A percentile compares a stretch with the other conserved stretches of the same genome.
phyloP scores from a whole-genome alignment of 805 yeast genomes.

The Pichia pseudocactophila region DNA sequence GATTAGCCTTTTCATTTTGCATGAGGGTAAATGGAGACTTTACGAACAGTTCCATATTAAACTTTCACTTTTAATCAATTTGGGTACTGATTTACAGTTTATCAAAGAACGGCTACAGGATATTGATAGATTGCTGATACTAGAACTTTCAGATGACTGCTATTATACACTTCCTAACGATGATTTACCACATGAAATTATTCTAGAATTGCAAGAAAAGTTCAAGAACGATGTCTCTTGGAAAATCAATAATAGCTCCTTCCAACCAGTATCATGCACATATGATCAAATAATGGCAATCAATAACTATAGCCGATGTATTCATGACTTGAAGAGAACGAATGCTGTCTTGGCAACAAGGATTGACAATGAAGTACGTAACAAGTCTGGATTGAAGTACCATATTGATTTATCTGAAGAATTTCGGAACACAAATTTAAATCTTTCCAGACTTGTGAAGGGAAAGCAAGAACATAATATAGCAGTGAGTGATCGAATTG shows the following conservation, averaged over 20 bases:
- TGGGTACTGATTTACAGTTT: constrained; percentile 24
- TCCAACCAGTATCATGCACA: constrained; percentile 23
- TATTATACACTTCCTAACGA: constrained; percentile 20
- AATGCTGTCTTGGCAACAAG: constrained; percentile 11
- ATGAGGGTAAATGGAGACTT: constrained; percentile 18
- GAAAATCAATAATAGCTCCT: constrained; percentile 1
- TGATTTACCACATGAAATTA: constrained; percentile 10
- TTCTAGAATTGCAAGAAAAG: constrained; percentile 9
- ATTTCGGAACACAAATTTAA: neutral
- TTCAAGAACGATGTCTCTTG: constrained; percentile 2
- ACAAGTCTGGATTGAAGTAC: neutral
- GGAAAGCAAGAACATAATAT: neutral
- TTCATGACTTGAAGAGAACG: constrained; percentile 25
- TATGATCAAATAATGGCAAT: constrained; percentile 36
- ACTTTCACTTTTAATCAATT: constrained; percentile 24
- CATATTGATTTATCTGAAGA: neutral
- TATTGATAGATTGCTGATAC: constrained; percentile 20
- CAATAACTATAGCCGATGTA: constrained; percentile 30
- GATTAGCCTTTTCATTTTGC: constrained; percentile 17
- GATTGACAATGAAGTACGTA: neutral
- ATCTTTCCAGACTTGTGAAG: too few relatives aligned
- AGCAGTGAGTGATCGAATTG: neutral
- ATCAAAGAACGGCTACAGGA: constrained; percentile 15
- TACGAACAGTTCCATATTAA: constrained; percentile 20
- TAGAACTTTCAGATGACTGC: constrained; percentile 26